These are phyloP conservation scores for Myxozyma kluyveri DNA, from an alignment of 805 yeast genomes.

Conservation along the genomic window DNA sequence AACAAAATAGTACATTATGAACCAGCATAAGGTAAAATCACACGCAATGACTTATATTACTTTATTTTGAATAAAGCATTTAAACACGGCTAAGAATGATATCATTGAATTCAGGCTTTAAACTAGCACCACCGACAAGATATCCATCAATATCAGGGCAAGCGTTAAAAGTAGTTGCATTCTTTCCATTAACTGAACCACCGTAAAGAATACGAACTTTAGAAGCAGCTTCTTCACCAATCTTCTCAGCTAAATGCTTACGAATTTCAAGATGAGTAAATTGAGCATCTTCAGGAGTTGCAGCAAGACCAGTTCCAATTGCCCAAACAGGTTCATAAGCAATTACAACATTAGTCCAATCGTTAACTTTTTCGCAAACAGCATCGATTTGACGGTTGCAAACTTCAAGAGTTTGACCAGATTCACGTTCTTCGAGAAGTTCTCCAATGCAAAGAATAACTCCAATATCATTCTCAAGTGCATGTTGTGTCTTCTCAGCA, in stretches of 20 bases:
- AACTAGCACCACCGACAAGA: slow-evolving; percentile 98
- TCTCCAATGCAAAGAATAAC: slow-evolving; percentile 98
- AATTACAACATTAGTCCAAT: slow-evolving; percentile 89
- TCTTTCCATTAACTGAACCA: slow-evolving; percentile 96
- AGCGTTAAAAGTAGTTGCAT: slow-evolving; percentile 85
- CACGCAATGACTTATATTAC: no score
- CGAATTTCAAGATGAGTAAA: slow-evolving; percentile 88
- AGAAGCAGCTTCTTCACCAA: slow-evolving; percentile 76
- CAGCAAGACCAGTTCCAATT: slow-evolving; percentile 98
- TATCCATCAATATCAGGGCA: slow-evolving; percentile 95
- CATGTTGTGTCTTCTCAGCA: slow-evolving; percentile 92
- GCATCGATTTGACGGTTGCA: slow-evolving; percentile 88
- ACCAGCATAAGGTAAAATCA: no score
- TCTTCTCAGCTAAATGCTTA: slow-evolving; percentile 69
- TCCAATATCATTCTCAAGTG: slow-evolving; percentile 81
- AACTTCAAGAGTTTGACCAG: slow-evolving; percentile 80
- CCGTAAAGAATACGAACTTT: slow-evolving; percentile 91
- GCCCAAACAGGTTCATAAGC: slow-evolving; percentile 99
- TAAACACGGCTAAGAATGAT: slow-evolving; percentile 58
- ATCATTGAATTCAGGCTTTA: slow-evolving; percentile 96
- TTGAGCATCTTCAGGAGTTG: slow-evolving; percentile 98
- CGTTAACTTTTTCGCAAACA: slow-evolving; percentile 71
- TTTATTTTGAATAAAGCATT: no score
- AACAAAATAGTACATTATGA: no score
- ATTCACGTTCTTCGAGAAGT: slow-evolving; percentile 71